A percentile compares a stretch with the other conserved stretches of the same genome.
Evolutionary conservation across 179 eudicot species (phyloP).

Genomic region (Corrigiola litoralis): DNA sequence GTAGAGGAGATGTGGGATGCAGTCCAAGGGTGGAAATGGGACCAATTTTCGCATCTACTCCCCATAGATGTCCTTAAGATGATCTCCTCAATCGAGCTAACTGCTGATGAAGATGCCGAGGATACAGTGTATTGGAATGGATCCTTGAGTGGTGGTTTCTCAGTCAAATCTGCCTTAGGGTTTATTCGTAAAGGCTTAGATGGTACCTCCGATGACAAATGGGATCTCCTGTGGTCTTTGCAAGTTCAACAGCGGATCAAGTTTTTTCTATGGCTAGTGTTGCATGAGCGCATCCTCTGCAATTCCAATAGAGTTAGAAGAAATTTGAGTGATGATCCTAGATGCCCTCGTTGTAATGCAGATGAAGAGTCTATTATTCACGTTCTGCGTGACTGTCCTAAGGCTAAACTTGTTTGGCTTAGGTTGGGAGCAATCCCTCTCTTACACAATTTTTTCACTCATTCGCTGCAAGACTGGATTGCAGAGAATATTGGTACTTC

Average conservation of each 20-base stretch:
- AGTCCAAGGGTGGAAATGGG: background rate
- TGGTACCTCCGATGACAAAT: no score
- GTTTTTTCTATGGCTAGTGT: background rate
- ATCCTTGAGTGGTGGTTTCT: background rate
- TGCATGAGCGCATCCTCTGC: background rate
- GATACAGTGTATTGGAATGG: background rate
- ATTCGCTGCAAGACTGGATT: no score
- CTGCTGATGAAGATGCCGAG: background rate
- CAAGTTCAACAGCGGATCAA: background rate
- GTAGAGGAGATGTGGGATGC: background rate
- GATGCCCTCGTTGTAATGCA: background rate
- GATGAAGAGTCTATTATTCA: background rate
- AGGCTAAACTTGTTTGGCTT: no score
- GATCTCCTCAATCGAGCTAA: background rate
- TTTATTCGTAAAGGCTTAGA: no score
- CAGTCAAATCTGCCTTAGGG: background rate
- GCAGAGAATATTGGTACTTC: background rate
- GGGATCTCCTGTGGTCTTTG: no score
- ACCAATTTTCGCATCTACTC: background rate
- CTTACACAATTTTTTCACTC: rapidly evolving
- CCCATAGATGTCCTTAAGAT: background rate
- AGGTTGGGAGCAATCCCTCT: no score
- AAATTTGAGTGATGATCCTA: background rate
- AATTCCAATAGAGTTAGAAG: background rate
- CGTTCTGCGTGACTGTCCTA: background rate